phyloP scores from a whole-genome alignment of 78 protist genomes.

The Polysphondylium violaceum region DNA sequence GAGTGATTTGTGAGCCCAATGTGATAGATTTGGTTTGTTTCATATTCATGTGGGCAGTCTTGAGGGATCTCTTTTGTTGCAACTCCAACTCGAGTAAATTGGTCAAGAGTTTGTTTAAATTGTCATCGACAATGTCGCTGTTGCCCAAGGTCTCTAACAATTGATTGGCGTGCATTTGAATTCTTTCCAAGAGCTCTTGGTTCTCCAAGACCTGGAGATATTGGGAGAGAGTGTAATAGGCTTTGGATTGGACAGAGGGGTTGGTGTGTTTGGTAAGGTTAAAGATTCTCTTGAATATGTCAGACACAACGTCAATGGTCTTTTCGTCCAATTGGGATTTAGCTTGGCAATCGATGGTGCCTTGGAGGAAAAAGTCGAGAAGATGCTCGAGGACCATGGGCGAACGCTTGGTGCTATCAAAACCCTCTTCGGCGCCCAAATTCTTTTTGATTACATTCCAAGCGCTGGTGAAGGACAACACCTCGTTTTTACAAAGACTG shows the following conservation, averaged over 20 bases:
- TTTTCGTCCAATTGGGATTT: constrained; percentile 34
- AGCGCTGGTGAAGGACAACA: constrained; percentile 39
- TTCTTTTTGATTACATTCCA: constrained; percentile 76
- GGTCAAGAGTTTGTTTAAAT: neutral
- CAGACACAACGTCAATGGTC: constrained; percentile 17
- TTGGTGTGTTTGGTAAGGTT: neutral
- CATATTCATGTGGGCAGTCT: constrained; percentile 29
- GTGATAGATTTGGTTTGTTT: constrained; percentile 41
- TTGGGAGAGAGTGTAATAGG: neutral
- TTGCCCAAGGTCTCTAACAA: neutral
- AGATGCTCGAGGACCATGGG: constrained; percentile 16
- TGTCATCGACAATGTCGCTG: neutral
- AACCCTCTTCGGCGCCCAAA: constrained; percentile 22
- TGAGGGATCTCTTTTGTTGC: constrained; percentile 39
- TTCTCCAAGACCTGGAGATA: neutral
- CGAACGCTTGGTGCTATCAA: neutral
- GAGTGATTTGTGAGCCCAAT: neutral
- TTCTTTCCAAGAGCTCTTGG: neutral
- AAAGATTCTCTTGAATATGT: constrained; percentile 29
- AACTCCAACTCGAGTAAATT: constrained; percentile 1
- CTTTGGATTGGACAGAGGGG: neutral
- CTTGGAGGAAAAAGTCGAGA: constrained; percentile 29
- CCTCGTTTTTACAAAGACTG: constrained; percentile 25
- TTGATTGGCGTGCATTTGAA: neutral
- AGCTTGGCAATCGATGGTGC: constrained; percentile 23